These are phyloP conservation scores for Diplotaxis tenuifolia DNA, from an alignment of 345 rosid genomes.

Conservation along the genomic window DNA sequence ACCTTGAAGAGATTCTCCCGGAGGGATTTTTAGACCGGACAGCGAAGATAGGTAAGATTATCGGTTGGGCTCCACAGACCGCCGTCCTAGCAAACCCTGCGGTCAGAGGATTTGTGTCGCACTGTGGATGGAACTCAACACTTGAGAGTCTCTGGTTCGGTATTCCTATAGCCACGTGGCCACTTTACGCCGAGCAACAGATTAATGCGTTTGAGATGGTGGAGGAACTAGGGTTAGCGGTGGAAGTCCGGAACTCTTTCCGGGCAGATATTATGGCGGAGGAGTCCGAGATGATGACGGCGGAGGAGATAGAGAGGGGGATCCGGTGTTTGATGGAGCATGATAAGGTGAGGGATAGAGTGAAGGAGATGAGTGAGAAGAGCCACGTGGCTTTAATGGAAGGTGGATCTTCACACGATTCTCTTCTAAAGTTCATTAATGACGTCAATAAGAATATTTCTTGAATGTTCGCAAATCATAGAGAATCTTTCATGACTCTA, in stretches of 20 bases:
- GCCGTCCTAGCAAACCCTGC: slow-evolving; percentile 42
- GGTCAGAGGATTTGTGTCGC: slow-evolving; percentile 48
- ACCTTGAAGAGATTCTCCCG: slow-evolving; percentile 36
- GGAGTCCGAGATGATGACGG: slow-evolving; percentile 6
- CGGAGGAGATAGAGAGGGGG: slow-evolving; percentile 49
- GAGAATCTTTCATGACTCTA: not conserved
- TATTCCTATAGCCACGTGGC: slow-evolving; percentile 34
- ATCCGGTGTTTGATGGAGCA: slow-evolving; percentile 45
- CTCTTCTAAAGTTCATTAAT: slow-evolving; percentile 14
- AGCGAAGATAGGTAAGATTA: slow-evolving; percentile 33
- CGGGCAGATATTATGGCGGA: not conserved
- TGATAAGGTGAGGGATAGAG: slow-evolving; percentile 29
- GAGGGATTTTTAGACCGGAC: slow-evolving; percentile 48
- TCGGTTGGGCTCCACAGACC: slow-evolving; percentile 59
- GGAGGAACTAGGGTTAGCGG: slow-evolving; percentile 44
- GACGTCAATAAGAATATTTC: slow-evolving; percentile 12
- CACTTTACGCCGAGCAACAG: slow-evolving; percentile 35
- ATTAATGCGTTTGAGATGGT: slow-evolving; percentile 51
- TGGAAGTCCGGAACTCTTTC: slow-evolving; percentile 44
- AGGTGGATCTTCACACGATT: slow-evolving; percentile 52
- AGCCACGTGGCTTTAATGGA: slow-evolving; percentile 38
- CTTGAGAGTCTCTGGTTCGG: slow-evolving; percentile 37
- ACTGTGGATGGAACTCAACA: slow-evolving; percentile 35
- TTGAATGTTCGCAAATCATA: not conserved
- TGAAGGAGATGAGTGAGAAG: slow-evolving; percentile 39